Conservation (phyloP, 129 eudicot species). For the Centaurea solstitialis region DNA sequence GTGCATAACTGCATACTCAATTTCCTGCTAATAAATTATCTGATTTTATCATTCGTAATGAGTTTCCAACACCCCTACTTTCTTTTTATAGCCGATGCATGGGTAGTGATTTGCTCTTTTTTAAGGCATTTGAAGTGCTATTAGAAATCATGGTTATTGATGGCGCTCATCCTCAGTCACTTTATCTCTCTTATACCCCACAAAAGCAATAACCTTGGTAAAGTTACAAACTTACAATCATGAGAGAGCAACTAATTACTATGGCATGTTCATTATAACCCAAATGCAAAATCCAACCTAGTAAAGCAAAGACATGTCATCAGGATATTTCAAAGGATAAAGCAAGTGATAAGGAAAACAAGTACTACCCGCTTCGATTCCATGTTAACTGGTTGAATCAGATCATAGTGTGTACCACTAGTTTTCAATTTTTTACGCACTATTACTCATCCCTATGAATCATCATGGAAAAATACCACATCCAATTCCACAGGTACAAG, state of each 20-base stretch:
- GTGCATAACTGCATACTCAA: slow-evolving; percentile 9
- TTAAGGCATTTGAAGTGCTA: background rate
- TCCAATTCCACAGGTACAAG: slow-evolving; percentile 3
- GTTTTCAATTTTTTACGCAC: background rate
- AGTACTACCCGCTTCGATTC: background rate
- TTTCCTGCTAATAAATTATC: background rate
- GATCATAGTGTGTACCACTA: background rate
- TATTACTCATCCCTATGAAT: background rate
- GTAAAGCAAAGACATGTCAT: background rate
- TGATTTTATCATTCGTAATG: background rate
- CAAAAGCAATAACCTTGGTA: background rate
- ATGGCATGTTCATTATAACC: slow-evolving; percentile 1
- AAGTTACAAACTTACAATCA: background rate
- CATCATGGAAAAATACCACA: background rate
- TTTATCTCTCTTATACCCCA: slow-evolving; percentile 1
- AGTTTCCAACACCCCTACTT: slow-evolving; percentile 2
- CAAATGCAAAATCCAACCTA: background rate
- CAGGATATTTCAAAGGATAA: background rate
- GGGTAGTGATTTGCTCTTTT: slow-evolving; percentile 2
- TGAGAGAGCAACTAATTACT: background rate
- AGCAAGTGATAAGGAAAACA: background rate
- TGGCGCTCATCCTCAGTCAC: background rate
- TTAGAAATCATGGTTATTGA: slow-evolving; percentile 9
- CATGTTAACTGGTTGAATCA: slow-evolving; percentile 3
- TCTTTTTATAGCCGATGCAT: background rate